Evolutionary conservation across 179 eudicot genomes (phyloP).

Genomic region (Beta corolliflora): DNA sequence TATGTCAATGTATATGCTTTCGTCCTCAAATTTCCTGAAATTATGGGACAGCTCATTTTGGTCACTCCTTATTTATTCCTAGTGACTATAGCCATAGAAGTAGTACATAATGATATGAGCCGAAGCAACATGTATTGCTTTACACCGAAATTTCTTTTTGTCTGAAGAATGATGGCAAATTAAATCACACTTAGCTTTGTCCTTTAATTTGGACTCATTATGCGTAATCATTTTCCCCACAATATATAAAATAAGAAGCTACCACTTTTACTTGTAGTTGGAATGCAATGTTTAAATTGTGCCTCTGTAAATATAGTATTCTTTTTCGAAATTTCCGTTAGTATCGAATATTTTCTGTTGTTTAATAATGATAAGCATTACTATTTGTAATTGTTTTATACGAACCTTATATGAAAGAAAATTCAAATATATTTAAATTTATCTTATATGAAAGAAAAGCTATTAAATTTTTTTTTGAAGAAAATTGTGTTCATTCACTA

Average conservation of each 20-base stretch:
- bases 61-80: too few relatives aligned
- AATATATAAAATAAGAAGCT: not conserved
- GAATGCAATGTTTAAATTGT: too few relatives aligned
- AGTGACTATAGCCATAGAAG: not conserved
- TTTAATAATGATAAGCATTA: too few relatives aligned
- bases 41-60: not conserved
- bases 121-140: slow-evolving; percentile 14
- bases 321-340: not conserved
- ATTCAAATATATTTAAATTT: too few relatives aligned
- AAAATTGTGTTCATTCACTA: too few relatives aligned
- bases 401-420: too few relatives aligned
- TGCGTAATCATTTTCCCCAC: not conserved
- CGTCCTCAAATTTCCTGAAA: not conserved
- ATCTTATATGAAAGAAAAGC: too few relatives aligned
- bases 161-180: slow-evolving; percentile 9
- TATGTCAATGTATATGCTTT: too few relatives aligned
- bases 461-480: too few relatives aligned
- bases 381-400: too few relatives aligned
- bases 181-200: slow-evolving; percentile 6
- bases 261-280: not conserved
- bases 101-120: not conserved
- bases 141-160: slow-evolving; percentile 28
- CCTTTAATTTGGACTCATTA: slow-evolving; percentile 5
- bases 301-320: too few relatives aligned
- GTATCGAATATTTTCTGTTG: too few relatives aligned